These are phyloP conservation scores for Leccinum arenicola DNA, from an alignment of 768 basidiomycete species.

Conservation along the genomic window DNA sequence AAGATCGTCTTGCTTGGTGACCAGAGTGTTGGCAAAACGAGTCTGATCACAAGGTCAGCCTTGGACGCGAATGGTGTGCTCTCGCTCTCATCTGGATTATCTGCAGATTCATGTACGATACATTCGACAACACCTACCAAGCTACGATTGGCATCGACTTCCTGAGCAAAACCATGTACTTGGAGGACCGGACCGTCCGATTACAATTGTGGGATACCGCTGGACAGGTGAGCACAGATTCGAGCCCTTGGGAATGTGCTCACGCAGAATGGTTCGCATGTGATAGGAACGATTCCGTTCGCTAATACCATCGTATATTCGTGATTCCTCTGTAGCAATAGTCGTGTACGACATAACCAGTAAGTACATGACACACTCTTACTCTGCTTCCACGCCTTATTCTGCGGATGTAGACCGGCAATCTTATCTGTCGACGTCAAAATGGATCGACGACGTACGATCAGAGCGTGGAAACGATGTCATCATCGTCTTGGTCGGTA, in stretches of 20 bases:
- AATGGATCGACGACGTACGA: conserved; percentile 99
- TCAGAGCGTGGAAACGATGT: conserved; percentile 97
- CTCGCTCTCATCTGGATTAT: conserved; percentile 1
- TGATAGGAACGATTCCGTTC: conserved; percentile 92
- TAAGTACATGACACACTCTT: conserved; percentile 38
- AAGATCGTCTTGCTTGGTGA: conserved; percentile 96
- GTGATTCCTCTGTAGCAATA: conserved; percentile 97
- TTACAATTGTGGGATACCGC: conserved; percentile 99
- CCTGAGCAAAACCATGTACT: conserved; percentile 99
- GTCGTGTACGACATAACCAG: conserved; percentile 99
- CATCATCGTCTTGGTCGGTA: conserved; percentile 96
- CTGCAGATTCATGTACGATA: conserved; percentile 95
- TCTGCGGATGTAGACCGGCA: conserved; percentile 65
- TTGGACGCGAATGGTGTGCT: conserved; percentile 5
- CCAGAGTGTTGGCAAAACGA: conserved; percentile 98
- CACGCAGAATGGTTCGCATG: not conserved
- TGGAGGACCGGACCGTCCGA: conserved; percentile 96
- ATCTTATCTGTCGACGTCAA: conserved; percentile 97
- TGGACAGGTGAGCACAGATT: conserved; percentile 61
- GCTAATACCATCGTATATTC: conserved; percentile 97
- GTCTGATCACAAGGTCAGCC: conserved; percentile 88
- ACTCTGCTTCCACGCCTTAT: conserved; percentile 4
- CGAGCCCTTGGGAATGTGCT: conserved; percentile 1
- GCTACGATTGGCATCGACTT: conserved; percentile 99
- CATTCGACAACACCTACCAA: conserved; percentile 99